These are phyloP conservation scores for Xerocomellus amylosporus DNA, from an alignment of 768 basidiomycete genomes.

Conservation along the genomic window DNA sequence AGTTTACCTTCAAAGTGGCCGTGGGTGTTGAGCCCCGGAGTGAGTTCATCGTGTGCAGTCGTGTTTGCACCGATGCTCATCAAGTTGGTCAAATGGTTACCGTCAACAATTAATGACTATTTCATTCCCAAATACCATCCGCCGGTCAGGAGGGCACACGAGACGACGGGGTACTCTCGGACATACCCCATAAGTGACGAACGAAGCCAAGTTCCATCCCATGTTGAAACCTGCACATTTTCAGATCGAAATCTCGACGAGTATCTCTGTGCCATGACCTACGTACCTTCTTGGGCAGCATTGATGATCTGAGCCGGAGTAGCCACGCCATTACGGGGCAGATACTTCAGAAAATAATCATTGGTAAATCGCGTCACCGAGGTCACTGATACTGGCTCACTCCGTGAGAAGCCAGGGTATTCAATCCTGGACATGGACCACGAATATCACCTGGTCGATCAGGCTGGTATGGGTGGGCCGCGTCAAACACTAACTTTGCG, in stretches of 20 bases:
- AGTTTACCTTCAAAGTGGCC: slow-evolving; percentile 24
- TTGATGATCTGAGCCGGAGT: slow-evolving; percentile 24
- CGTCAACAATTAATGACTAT: slow-evolving; percentile 26
- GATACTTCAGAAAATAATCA: slow-evolving; percentile 10
- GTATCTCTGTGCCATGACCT: no score
- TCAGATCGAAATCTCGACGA: neutral
- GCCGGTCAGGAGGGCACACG: neutral
- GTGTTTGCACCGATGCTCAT: slow-evolving; percentile 27
- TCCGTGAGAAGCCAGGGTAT: slow-evolving; percentile 28
- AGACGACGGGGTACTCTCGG: neutral
- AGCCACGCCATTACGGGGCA: slow-evolving; percentile 19
- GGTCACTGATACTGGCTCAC: slow-evolving; percentile 8
- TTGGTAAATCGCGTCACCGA: neutral
- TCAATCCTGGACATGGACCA: slow-evolving; percentile 26
- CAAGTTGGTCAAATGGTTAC: slow-evolving; percentile 28
- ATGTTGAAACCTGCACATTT: slow-evolving; percentile 21
- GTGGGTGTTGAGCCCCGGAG: slow-evolving; percentile 22
- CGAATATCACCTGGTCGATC: slow-evolving; percentile 22
- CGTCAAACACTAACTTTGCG: slow-evolving; percentile 22
- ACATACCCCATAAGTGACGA: slow-evolving; percentile 23
- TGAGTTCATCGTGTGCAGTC: slow-evolving; percentile 9
- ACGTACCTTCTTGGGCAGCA: slow-evolving; percentile 22
- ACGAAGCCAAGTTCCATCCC: slow-evolving; percentile 21
- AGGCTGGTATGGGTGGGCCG: slow-evolving; percentile 14
- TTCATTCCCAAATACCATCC: neutral